phyloP scores from a whole-genome alignment of 495 filamentous ascomycete genomes.

The Aspergillus egyptiacus region DNA sequence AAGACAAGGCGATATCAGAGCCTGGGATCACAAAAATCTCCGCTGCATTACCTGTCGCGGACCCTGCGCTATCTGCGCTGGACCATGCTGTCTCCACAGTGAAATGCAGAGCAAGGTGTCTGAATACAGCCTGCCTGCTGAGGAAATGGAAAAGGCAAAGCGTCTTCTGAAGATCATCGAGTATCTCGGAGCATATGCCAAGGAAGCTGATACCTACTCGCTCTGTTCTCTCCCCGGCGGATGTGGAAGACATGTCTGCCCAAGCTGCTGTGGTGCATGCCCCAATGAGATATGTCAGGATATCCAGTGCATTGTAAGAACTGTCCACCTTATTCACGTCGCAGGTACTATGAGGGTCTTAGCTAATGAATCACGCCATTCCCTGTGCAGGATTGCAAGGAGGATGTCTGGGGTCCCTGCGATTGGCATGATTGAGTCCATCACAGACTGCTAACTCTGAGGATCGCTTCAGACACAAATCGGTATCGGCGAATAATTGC shows the following conservation, averaged over 20 bases:
- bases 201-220: slow-evolving; percentile 21
- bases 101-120: not conserved
- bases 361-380: not conserved
- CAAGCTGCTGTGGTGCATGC: slow-evolving; percentile 28
- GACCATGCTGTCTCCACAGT: slow-evolving; percentile 20
- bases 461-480: not conserved
- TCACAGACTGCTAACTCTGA: not conserved
- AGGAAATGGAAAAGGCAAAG: not conserved
- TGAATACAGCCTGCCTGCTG: not conserved
- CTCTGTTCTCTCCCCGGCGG: slow-evolving; percentile 20
- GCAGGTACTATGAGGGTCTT: not conserved
- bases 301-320: slow-evolving; percentile 28
- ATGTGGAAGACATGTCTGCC: slow-evolving; percentile 27
- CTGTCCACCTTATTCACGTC: not conserved
- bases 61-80: slow-evolving; percentile 17
- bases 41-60: slow-evolving; percentile 19
- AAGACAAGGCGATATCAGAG: slow-evolving; percentile 10
- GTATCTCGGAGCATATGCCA: slow-evolving; percentile 6
- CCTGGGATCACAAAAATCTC: slow-evolving; percentile 18
- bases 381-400: slow-evolving; percentile 23
- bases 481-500: not conserved
- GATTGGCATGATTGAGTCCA: slow-evolving; percentile 22
- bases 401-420: slow-evolving; percentile 21
- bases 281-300: slow-evolving; percentile 24
- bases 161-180: slow-evolving; percentile 14